A percentile compares a stretch with the other conserved stretches of the same genome.
These are phyloP conservation scores for Cyberlindnera misumaiensis DNA, from an alignment of 805 yeast genomes.

Conservation along the genomic window DNA sequence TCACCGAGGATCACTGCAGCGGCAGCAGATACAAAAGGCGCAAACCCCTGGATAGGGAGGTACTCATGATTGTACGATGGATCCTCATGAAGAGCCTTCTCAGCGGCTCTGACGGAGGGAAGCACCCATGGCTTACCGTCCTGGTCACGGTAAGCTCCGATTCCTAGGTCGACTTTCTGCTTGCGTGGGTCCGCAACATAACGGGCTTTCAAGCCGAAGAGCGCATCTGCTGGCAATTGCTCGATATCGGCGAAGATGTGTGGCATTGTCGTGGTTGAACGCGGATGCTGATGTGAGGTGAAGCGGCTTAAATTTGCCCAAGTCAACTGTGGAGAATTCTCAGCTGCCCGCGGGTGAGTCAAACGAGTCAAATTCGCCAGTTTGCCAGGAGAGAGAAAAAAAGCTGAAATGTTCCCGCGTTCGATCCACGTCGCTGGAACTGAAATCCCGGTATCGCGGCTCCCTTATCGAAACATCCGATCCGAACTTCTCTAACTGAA, in stretches of 20 bases:
- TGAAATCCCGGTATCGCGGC: no score
- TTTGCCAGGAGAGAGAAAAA: no score
- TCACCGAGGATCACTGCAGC: constrained; percentile 67
- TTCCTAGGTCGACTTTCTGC: constrained; percentile 77
- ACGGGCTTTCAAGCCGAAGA: constrained; percentile 75
- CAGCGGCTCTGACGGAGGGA: constrained; percentile 66
- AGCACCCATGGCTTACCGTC: constrained; percentile 65
- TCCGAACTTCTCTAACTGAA: no score
- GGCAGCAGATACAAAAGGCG: constrained; percentile 60
- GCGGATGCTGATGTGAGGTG: no score
- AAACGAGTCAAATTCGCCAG: no score
- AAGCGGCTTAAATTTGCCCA: no score
- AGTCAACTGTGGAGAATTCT: no score
- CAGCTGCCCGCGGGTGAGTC: no score
- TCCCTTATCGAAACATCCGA: no score
- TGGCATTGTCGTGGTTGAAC: constrained; percentile 7
- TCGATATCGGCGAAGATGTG: constrained; percentile 43
- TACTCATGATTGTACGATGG: constrained; percentile 79
- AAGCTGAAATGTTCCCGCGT: no score
- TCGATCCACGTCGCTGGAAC: no score
- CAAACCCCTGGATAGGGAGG: constrained; percentile 73
- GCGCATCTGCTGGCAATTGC: constrained; percentile 78
- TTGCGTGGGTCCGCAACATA: constrained; percentile 49
- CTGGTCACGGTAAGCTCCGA: constrained; percentile 73
- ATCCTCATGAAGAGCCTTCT: constrained; percentile 50